These are phyloP conservation scores for Pseudogymnoascus sp. DNA, from an alignment of 2,329 filamentous ascomycete species.

Conservation along the genomic window DNA sequence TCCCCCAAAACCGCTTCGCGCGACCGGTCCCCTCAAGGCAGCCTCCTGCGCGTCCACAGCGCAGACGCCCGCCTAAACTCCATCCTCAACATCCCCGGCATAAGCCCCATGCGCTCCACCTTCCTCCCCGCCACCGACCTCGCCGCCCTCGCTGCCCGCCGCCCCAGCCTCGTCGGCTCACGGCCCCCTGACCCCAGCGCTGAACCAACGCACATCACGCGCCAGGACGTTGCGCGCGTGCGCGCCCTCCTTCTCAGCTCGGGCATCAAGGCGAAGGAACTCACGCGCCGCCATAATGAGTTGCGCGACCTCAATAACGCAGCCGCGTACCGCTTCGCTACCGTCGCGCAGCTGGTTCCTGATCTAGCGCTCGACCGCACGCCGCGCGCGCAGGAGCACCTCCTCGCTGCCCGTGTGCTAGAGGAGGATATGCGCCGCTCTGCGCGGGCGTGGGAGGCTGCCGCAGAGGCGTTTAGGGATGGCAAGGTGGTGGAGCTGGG, in stretches of 20 bases:
- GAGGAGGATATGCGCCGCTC: constrained; percentile 40
- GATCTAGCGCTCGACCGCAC: constrained; percentile 14
- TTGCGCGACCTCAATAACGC: constrained; percentile 19
- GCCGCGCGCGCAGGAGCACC: constrained; percentile 30
- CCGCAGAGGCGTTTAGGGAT: constrained; percentile 51
- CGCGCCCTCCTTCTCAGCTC: constrained; percentile 71
- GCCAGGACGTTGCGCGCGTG: constrained; percentile 73
- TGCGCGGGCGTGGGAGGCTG: constrained; percentile 42
- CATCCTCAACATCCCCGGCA: constrained; percentile 27
- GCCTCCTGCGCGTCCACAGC: constrained; percentile 18
- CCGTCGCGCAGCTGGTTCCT: constrained; percentile 20
- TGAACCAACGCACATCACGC: constrained; percentile 37
- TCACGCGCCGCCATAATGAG: constrained; percentile 53
- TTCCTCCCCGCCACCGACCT: constrained; percentile 40
- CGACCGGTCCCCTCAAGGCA: constrained; percentile 13
- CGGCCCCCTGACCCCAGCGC: constrained; percentile 36
- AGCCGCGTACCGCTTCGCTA: constrained; percentile 17
- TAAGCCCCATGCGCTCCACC: constrained; percentile 25
- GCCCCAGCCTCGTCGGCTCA: constrained; percentile 18
- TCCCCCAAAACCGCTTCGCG: constrained; percentile 15
- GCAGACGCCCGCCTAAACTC: constrained; percentile 29
- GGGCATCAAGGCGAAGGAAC: constrained; percentile 83
- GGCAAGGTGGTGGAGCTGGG: constrained; percentile 49
- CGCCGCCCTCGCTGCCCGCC: constrained; percentile 30
- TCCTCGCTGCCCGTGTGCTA: constrained; percentile 46